Evolutionary conservation across 495 filamentous ascomycete genomes (phyloP), one percentile per base, ranked within the genome.

Genomic region (Elaphomyces granulatus): DNA sequence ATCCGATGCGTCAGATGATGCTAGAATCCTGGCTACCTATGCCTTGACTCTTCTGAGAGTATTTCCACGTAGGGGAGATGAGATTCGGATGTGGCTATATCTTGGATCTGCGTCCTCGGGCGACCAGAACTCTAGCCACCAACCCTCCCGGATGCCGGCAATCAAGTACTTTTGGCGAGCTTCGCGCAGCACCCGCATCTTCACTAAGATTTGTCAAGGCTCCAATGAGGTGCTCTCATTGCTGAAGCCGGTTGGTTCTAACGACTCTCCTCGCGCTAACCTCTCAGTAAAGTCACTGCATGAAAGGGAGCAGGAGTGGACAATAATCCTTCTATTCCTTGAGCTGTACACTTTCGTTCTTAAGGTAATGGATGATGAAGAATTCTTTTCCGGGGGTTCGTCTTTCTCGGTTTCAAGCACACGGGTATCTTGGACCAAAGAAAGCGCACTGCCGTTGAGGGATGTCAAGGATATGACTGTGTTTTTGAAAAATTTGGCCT

Each of bases 51-150:
- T 99, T 7, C 60, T 96, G 4, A 75, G 81, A 41, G 82, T 85
- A 40, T 99, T 99, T 47, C 90, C 87, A 15, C 67, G 72, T 7
- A 70, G 75, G 30, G 74, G 77, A 15, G 86, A 94, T 49, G 92
- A 96, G 38, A 92, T 96, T 37, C 80, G 87, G 1, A 93, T 96
- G 84, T 92, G 90, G 68, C 63, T 99, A 3, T 96, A 87, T 47
- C 63, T 87, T 10, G 80, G 85, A 0, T 86, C 86, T 20, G 77
- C 82, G 8, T 63, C 68, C 12, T 59, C 61, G 15, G 43, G 43
- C 1, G 48, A 54, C 19, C 46, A 51, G 10, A 23, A 45, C 2
- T 69, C 68, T 15, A 61, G 47, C 14, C 50, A 55, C 20, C 50
- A 56, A 7, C 54, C 52, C 10, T 51, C 49, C 3, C 63, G 68